Base-by-base conservation (phyloP, 2,329 filamentous ascomycete species). In the Clarireedia homoeocarpa region DNA sequence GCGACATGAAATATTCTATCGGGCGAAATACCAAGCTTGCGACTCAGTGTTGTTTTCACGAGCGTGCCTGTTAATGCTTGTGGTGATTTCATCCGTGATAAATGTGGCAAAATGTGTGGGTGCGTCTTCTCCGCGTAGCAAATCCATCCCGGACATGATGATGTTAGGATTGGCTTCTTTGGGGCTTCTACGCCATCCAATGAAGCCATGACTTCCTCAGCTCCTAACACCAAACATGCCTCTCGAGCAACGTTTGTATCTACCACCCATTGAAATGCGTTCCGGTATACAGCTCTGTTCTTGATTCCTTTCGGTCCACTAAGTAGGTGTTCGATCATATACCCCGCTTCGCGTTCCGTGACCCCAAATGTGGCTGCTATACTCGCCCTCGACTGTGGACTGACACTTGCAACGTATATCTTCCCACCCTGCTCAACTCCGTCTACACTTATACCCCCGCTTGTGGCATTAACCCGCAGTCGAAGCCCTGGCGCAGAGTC, bases 61-160 rank as follows among this genome's bases (percentile, higher is more conserved):
- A 97, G 78, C 0, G 91, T 96, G 12, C 94, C 94, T 61, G 89
- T 87, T 52, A 99, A 74, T 26, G 94, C 92, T 71, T 99, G 94
- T 14, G 94, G 92, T 5, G 91, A 96, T 71, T 97, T 99, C 61
- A 97, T 79, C 50, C 83, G 83, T 57, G 91, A 96, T 53, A 99
- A 78, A 71, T 99, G 91, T 27, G 91, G 90, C 50, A 99, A 79
- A 55, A 97, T 84, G 67, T 96, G 86, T 1, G 94, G 91, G 67
- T 99, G 94, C 55, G 92, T 97, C 74, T 99, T 97, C 71, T 99
- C 94, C 26, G 92, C 92, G 68, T 99, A 99, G 73, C 94, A 99
- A 55, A 99, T 92, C 91, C 95, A 99, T 6, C 94, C 94, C 0
- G 94, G 94, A 70, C 94, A 99, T 20, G 90, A 90, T 3, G 91